Conservation (phyloP, 306 rosid species). For the Medicago ruthenica region DNA sequence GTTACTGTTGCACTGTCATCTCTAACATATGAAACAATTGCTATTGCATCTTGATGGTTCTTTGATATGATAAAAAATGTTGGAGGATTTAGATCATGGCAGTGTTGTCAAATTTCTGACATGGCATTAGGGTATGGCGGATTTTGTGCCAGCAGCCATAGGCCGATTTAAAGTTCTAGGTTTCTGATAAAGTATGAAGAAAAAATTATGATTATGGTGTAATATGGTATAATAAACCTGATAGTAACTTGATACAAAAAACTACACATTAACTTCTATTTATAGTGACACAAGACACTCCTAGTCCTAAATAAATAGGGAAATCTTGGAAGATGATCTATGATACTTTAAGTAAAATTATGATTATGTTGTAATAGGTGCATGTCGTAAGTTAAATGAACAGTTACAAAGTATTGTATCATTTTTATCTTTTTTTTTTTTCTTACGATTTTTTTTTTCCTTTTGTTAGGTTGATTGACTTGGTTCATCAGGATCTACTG, state of each 20-base stretch:
- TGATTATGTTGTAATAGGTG: constrained; percentile 11
- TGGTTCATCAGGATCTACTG: constrained; percentile 84
- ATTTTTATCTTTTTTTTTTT: not conserved
- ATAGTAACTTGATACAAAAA: constrained; percentile 3
- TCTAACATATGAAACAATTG: constrained; percentile 28
- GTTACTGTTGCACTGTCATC: constrained; percentile 17
- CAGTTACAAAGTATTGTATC: constrained; percentile 30
- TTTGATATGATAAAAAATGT: constrained; percentile 16
- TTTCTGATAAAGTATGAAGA: not conserved
- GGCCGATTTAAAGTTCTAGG: not conserved
- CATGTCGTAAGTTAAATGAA: constrained; percentile 29
- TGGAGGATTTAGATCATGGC: constrained; percentile 22
- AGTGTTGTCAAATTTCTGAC: not conserved
- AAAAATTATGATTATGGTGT: not conserved
- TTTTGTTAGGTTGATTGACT: constrained; percentile 78
- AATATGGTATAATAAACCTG: not conserved
- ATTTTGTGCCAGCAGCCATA: not conserved
- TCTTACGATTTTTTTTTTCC: not conserved
- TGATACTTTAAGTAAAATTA: not conserved
- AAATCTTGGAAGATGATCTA: not conserved
- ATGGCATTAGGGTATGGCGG: not conserved
- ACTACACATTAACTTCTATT: not conserved
- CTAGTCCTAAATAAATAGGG: not conserved
- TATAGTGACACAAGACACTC: not conserved
- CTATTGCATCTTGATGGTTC: constrained; percentile 24